phyloP scores from a whole-genome alignment of 306 rosid species.

The Vigna mungo region DNA sequence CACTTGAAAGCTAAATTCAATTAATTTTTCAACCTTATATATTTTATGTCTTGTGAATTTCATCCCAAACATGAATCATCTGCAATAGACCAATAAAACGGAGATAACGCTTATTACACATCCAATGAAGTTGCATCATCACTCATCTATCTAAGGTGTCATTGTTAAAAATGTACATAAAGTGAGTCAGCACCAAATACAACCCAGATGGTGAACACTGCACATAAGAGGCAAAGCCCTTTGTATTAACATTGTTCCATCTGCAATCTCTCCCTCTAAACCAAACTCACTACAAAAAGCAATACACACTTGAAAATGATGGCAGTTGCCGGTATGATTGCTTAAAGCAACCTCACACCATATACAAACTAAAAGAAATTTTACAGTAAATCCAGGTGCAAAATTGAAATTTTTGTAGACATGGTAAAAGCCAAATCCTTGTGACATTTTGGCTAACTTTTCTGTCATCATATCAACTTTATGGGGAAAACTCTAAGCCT shows the following conservation, averaged over 20 bases:
- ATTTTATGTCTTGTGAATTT: too few species aligned
- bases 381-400: slow-evolving; percentile 20
- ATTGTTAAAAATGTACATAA: not conserved
- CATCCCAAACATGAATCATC: not conserved
- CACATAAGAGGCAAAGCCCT: not conserved
- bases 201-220: not conserved
- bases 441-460: not conserved
- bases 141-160: not conserved
- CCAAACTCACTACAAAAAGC: slow-evolving; percentile 1
- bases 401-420: slow-evolving; percentile 17
- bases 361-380: slow-evolving; percentile 21
- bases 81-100: not conserved
- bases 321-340: slow-evolving; percentile 5
- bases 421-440: slow-evolving; percentile 22
- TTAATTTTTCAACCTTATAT: too few species aligned
- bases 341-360: slow-evolving; percentile 28
- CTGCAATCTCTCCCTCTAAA: not conserved
- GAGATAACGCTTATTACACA: not conserved
- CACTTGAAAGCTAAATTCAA: too few species aligned
- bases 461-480: slow-evolving; percentile 22
- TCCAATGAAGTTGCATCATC: not conserved
- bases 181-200: not conserved
- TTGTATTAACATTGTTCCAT: not conserved
- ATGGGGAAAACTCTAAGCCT: slow-evolving; percentile 39
- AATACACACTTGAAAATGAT: slow-evolving; percentile 24